Evolutionary conservation across 1,139 yeast genomes (phyloP).

Genomic region (Taphrina sp.): DNA sequence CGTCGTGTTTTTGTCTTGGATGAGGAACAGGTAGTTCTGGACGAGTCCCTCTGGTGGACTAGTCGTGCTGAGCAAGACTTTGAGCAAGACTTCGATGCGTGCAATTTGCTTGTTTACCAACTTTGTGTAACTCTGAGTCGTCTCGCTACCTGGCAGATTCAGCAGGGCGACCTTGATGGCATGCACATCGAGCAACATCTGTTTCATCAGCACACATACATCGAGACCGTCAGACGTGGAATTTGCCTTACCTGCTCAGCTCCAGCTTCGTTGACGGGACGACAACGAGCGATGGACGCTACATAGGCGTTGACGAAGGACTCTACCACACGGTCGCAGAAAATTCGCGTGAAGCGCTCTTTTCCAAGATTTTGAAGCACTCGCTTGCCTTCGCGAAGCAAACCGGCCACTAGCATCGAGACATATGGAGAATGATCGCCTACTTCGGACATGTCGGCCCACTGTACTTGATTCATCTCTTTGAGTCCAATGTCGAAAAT

Average conservation of each 20-base stretch:
- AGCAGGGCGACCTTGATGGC: conserved; percentile 59
- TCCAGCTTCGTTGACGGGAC: conserved; percentile 65
- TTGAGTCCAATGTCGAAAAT: conserved; percentile 77
- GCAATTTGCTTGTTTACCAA: conserved; percentile 54
- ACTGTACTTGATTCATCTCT: conserved; percentile 76
- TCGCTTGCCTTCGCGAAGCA: conserved; percentile 41
- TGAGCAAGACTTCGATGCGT: conserved; percentile 62
- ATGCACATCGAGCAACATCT: conserved; percentile 65
- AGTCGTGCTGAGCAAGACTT: conserved; percentile 59
- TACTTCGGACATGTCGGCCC: conserved; percentile 63
- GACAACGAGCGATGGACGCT: conserved; percentile 56
- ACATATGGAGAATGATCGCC: conserved; percentile 58
- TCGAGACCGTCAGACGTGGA: neutral
- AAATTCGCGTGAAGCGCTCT: conserved; percentile 67
- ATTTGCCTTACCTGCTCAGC: conserved; percentile 61
- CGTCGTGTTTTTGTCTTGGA: conserved; percentile 62
- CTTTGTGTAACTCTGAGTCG: conserved; percentile 46
- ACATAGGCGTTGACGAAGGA: conserved; percentile 58
- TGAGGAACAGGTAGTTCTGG: conserved; percentile 61
- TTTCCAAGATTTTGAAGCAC: conserved; percentile 65
- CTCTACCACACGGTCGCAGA: conserved; percentile 76
- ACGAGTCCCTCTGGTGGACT: conserved; percentile 68
- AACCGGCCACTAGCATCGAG: conserved; percentile 34
- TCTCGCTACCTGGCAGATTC: conserved; percentile 50
- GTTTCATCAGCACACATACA: neutral